Conservation (phyloP, 768 basidiomycete genomes). For the Lactarius sanguifluus region DNA sequence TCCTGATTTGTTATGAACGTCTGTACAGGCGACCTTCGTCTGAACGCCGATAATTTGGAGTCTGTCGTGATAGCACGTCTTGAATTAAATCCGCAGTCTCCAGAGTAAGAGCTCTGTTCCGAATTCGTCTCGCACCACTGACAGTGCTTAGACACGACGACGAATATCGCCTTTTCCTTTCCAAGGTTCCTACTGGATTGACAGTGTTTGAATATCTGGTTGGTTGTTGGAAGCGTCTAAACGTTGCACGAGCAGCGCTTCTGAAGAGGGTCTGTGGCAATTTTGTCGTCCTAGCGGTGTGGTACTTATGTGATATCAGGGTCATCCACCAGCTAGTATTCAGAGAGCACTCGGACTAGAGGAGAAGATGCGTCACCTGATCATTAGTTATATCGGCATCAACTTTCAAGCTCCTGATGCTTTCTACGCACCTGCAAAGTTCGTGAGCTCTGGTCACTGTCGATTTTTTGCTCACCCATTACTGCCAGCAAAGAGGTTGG, state of each 20-base stretch:
- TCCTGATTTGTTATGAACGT: conserved; percentile 1
- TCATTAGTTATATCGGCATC: conserved; percentile 88
- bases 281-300: background rate
- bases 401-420: conserved; percentile 90
- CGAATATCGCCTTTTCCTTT: conserved; percentile 71
- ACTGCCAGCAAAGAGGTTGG: conserved; percentile 64
- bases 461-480: background rate
- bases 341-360: conserved; percentile 61
- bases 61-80: conserved; percentile 28
- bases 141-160: conserved; percentile 57
- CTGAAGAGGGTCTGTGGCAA: conserved; percentile 56
- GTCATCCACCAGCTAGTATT: conserved; percentile 60
- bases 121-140: conserved; percentile 14
- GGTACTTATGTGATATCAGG: conserved; percentile 38
- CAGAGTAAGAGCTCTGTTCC: conserved; percentile 24
- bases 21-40: conserved; percentile 15
- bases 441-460: conserved; percentile 33
- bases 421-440: conserved; percentile 89
- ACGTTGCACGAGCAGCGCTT: conserved; percentile 51
- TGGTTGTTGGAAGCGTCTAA: conserved; percentile 89
- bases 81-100: conserved; percentile 23
- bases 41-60: conserved; percentile 26
- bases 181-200: conserved; percentile 72
- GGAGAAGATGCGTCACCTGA: conserved; percentile 75
- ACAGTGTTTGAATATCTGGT: conserved; percentile 89